Evolutionary conservation across 495 filamentous ascomycete species (phyloP), one percentile per base, ranked within the genome.

Genomic region (Aspergillus panamensis): DNA sequence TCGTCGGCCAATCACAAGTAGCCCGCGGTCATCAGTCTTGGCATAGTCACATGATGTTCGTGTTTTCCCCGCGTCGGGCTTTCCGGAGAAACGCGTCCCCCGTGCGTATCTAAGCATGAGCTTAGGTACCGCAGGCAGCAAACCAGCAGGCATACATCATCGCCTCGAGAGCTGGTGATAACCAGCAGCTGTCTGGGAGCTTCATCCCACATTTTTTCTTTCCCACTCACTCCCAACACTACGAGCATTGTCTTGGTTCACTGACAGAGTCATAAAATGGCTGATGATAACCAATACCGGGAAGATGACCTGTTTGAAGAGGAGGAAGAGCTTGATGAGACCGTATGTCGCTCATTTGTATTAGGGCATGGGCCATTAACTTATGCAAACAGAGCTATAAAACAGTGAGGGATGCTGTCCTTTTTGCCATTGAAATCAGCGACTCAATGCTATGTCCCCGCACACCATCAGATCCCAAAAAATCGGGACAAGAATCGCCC

Each of bases 381-480:
- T 10, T 51, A 35, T 52, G 48, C 54, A 43, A 31, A n/a, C 29
- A 96, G 92, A 86, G 87, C 69, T 97, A 93, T 71, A 92, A 89
- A 77, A 81, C 88, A 3, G 85, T 90, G 66, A 97, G 96, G 77
- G 95, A 99, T 87, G 95, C 95, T 1, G 83, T 97, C 19, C 81
- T 99, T 25, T 97, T 99, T 65, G 95, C 92, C 3, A 97, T 99
- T 59, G 89, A 97, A 69, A 84, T 97, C 72, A 96, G 88, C 75
- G 67, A 79, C n/a, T 92, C 89, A 3, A 99, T 97, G 95, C 78
- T 97, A 25, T 73, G 77, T 16, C 77, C 76, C 53, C 91, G 89
- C 49, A 79, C 82, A 3, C 73, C 78, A 1, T 78, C 80, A 19
- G 82, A 85, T 63, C 71, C 84, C 42, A 93, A 88, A 77, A 92